Evolutionary conservation across 495 filamentous ascomycete species (phyloP).

Genomic region (Aspergillus egyptiacus): DNA sequence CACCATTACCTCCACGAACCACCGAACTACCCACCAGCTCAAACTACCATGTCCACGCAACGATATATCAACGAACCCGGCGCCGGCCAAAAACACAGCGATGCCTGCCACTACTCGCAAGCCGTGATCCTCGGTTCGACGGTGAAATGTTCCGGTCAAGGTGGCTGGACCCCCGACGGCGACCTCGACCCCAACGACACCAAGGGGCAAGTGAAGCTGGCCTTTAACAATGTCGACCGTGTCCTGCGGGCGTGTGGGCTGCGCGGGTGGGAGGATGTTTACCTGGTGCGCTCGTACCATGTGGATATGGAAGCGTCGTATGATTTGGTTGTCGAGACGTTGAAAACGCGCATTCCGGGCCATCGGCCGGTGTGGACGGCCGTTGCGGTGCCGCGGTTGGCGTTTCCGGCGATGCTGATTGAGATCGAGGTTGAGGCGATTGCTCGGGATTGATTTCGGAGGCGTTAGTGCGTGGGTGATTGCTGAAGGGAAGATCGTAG

Average conservation of each 20-base stretch:
- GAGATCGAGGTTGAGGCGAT: constrained; percentile 48
- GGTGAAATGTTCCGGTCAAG: too few relatives aligned
- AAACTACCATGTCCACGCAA: constrained; percentile 2
- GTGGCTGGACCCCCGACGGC: too few relatives aligned
- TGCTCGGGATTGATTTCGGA: too few relatives aligned
- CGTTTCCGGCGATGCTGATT: constrained; percentile 33
- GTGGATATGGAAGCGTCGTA: constrained; percentile 19
- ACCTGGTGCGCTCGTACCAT: constrained; percentile 38
- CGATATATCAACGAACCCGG: constrained; percentile 6
- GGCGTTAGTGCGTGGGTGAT: too few relatives aligned
- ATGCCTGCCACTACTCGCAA: background rate
- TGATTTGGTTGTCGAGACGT: constrained; percentile 23
- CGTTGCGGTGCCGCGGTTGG: constrained; percentile 32
- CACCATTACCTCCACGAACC: too few relatives aligned
- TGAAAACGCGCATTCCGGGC: constrained; percentile 37
- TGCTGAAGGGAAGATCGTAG: too few relatives aligned
- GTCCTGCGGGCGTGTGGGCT: constrained; percentile 36
- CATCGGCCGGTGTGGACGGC: constrained; percentile 43
- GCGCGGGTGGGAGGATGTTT: constrained; percentile 50
- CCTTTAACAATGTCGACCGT: constrained; percentile 46
- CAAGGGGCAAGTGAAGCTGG: constrained; percentile 37
- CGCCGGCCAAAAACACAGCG: constrained; percentile 8
- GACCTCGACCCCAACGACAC: constrained; percentile 12
- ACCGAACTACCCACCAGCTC: too few relatives aligned
- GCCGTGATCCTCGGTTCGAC: too few relatives aligned